Evolutionary conservation across 257 asterid species (phyloP), one percentile per base, ranked within the genome.

Genomic region (Solanum lycopersicoides): DNA sequence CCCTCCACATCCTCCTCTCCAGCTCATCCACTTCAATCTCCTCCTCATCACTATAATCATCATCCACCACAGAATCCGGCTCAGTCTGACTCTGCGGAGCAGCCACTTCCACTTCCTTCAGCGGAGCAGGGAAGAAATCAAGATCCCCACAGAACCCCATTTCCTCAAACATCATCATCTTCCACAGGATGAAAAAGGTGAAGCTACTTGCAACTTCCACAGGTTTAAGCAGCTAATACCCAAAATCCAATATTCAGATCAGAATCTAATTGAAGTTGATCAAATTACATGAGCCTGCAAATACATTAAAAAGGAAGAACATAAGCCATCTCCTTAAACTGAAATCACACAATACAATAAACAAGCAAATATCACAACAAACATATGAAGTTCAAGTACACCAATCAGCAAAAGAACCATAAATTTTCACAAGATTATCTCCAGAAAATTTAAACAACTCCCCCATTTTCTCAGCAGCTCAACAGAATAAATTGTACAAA

Each of bases 1-100:
- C 94, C 89, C 95, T 91, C 99, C 99, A 96, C 95, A 96, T 87
- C 83, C 99, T 91, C 89, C 92, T 92, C 91, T 96, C 98, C 12
- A 96, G 95, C 74, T 96, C 99, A 89, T 96, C 95, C 83, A 93
- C 95, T 45, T 95, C 98, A 6, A 93, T 92, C 84, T 96, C 99
- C 16, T 95, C 99, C 16, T 95, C 99, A 76, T 95, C 98, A 1
- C 93, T 89, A 87, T 94, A 94, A 21, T 96, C 99, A 21, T 96
- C 98, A 73, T 94, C 98, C 16, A 83, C 92, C n/a, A 59, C 90
- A 3, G 89, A 86, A 77, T 91, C 98, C 3, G 89, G 89, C 90
- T 90, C 94, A 1, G 92, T 86, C 85, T 89, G 89, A 35, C 91
- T 77, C 86, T 53, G 93, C 3, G 88, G 89, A 25, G 88, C 89